Evolutionary conservation across 2,329 filamentous ascomycete species (phyloP), one percentile per base, ranked within the genome.

Genomic region (Fusarium sp.): DNA sequence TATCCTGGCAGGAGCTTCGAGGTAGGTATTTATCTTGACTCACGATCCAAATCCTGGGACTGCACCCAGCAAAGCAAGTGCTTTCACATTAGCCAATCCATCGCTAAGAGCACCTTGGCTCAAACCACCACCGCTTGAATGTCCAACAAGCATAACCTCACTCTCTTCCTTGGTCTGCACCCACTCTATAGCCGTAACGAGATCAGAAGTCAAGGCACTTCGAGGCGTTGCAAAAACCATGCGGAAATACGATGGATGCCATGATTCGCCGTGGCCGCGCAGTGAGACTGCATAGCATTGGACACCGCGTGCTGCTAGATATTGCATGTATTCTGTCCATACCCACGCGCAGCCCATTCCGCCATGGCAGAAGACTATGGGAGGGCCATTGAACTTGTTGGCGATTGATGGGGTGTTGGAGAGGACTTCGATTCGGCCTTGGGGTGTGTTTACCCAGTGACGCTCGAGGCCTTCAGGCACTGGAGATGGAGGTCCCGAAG

Each of bases 341-440:
- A 88, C 83, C 77, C 84, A 85, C 13, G 88, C 88, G 61, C 82
- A 82, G 45, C 87, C 88, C 82, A 89, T 88, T 55, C 87, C 87
- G 44, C 87, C 88, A 70, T 90, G 87, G 39, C 84, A 81, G 79
- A 89, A 88, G 80, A 89, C 84, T 18, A 89, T 77, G 5, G 85
- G 83, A 15, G 82, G 45, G 45, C 60, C 74, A 31, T 67, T 63
- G 6, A 60, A 44, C 44, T 47, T 58, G 12, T 49, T 51, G 9
- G 68, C 58, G 26, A 65, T 69, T 5, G 73, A 60, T 3, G 84
- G 82, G 20, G 78, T 72, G n/a, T 83, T 84, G 64, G 81, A 82
- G 35, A 90, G 83, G 7, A 89, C 75, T 75, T 89, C 87, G n/a
- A 89, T 80, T 6, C 81, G 79, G 5, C 87, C 87, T 6, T 79